A percentile compares a stretch with the other conserved stretches of the same genome.
Conservation (phyloP, 1,139 yeast genomes). For the Suhomyces guaymorum region DNA sequence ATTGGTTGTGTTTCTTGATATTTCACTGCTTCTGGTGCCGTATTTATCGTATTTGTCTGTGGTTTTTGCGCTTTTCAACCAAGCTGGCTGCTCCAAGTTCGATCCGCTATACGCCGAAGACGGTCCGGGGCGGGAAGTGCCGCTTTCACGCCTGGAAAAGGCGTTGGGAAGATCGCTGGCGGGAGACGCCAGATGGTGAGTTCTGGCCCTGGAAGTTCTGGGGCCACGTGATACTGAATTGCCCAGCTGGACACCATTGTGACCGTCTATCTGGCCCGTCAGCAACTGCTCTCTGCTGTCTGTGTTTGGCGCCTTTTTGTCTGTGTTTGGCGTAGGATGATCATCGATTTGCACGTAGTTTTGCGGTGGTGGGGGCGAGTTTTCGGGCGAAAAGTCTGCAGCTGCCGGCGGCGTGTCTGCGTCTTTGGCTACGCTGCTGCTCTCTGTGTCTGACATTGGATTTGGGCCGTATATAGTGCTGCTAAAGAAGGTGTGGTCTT, state of each 20-base stretch:
- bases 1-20: neutral
- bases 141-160: constrained; percentile 28
- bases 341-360: neutral
- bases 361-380: too few relatives aligned
- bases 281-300: too few relatives aligned
- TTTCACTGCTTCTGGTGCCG: constrained; percentile 22
- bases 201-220: neutral
- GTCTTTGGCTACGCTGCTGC: neutral
- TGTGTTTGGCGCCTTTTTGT: neutral
- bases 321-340: neutral
- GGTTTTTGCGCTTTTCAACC: constrained; percentile 35
- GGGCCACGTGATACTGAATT: neutral
- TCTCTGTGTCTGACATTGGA: neutral
- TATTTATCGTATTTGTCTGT: constrained; percentile 44
- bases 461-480: too few relatives aligned
- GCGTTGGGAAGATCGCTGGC: constrained; percentile 18
- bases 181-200: neutral
- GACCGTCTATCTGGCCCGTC: too few relatives aligned
- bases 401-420: neutral
- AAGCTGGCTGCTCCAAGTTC: constrained; percentile 36
- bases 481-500: neutral
- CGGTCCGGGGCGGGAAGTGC: constrained; percentile 9
- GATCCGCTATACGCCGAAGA: constrained; percentile 31
- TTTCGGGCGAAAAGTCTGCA: too few relatives aligned
- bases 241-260: too few relatives aligned